Base-by-base conservation (phyloP, 768 basidiomycete species). In the Lenzites betulinus region DNA sequence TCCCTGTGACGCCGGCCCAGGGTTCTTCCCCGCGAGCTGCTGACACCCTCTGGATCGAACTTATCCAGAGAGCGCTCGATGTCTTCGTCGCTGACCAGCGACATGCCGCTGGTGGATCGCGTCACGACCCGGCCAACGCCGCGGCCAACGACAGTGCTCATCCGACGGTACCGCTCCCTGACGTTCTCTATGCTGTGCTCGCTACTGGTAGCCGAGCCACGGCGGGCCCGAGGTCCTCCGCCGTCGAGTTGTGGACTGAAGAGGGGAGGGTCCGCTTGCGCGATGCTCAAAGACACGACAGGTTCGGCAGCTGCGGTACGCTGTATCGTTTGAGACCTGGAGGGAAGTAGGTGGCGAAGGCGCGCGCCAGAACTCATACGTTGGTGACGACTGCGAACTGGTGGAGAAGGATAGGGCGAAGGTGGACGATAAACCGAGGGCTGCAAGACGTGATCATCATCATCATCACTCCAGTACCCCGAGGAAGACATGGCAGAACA, bases 1-100 rank as follows among this genome's bases (percentile, higher is more conserved):
- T 33, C 51, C 16, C 33, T 23, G 42, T 38, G 44, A 15, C 30
- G 54, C n/a, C 15, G 49, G 30, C 48, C 41, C 15, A 5, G 28
- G 22, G 20, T 49, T 16, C 30, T 50, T 11, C n/a, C 56, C 18
- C n/a, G 36, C 2, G 39, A 28, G 18, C 38, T 20, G 13, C 23
- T 25, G n/a, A 2, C 30, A 12, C 18, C 48, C n/a, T 35, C 51
- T 5, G 41, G 2, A 7, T 30, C 26, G 7, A 53, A 51, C 59
- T 64, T 61, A 38, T 64, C 64, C 51, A 64, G 33, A 7, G 64
- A 61, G 18, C 48, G 59, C 56, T 64, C 64, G 25, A 64, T 47
- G 42, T 64, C 64, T 26, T 64, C 64, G 49, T 64, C 57, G 52
- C 64, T 64, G 1, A 58, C 64, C 13, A 61, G 55, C 22, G 59